Evolutionary conservation across 371 early-diverging fungal species (phyloP).

Genomic region (Mucor velutinosus): DNA sequence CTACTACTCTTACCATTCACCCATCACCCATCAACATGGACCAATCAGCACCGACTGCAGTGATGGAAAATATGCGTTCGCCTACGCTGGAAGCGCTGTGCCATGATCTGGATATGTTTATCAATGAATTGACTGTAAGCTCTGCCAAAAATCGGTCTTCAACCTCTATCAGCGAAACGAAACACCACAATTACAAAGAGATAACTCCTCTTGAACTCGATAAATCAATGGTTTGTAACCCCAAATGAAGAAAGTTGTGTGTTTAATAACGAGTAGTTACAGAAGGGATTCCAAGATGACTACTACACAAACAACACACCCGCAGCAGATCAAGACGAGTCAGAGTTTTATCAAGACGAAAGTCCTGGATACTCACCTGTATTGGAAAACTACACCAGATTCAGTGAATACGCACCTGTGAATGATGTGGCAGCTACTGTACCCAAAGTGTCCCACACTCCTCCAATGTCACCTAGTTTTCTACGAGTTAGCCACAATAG

Average conservation of each 20-base stretch:
- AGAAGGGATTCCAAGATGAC: not conserved
- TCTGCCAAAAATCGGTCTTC: not conserved
- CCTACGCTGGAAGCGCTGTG: constrained; percentile 39
- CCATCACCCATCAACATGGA: not conserved
- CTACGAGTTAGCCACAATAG: constrained; percentile 4
- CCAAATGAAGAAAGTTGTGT: not conserved
- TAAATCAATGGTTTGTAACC: constrained; percentile 2
- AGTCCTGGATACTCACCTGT: constrained; percentile 22
- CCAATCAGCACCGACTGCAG: constrained; percentile 1
- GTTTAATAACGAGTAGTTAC: not conserved
- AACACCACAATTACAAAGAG: not conserved
- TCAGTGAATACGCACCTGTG: constrained; percentile 5
- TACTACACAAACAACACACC: not conserved
- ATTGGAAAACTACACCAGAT: constrained; percentile 23
- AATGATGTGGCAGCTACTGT: not conserved
- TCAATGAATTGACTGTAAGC: constrained; percentile 27
- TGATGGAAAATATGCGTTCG: constrained; percentile 11
- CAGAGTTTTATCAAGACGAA: constrained; percentile 5
- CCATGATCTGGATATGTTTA: constrained; percentile 41
- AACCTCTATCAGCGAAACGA: not conserved
- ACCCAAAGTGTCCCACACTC: constrained; percentile 1
- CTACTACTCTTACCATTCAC: not conserved
- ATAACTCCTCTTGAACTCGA: constrained; percentile 18
- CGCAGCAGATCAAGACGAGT: not conserved
- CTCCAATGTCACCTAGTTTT: constrained; percentile 28